phyloP scores from a whole-genome alignment of 75 land plant genomes.

The Pinus taeda region DNA sequence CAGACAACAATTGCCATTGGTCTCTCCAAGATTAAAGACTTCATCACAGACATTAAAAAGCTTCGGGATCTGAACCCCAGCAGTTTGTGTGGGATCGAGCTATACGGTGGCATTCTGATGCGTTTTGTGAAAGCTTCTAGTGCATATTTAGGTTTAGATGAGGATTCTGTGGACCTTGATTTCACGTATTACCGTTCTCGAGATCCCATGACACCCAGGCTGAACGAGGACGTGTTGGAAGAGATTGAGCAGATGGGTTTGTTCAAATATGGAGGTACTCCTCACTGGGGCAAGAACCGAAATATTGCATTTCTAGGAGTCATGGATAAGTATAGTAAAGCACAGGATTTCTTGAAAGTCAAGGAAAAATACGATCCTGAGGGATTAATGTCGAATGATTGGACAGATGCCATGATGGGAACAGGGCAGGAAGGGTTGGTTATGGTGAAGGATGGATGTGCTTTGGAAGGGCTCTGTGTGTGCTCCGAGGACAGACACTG shows the following conservation, averaged over 20 bases:
- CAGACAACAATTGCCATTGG: constrained; percentile 49
- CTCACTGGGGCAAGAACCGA: constrained; percentile 92
- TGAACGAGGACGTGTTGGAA: constrained; percentile 61
- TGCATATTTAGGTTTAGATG: constrained; percentile 63
- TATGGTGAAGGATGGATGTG: constrained; percentile 48
- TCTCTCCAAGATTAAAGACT: constrained; percentile 32
- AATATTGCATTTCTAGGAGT: constrained; percentile 41
- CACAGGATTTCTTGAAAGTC: constrained; percentile 37
- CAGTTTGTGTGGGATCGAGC: constrained; percentile 48
- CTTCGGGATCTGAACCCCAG: constrained; percentile 39
- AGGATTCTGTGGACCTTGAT: constrained; percentile 60
- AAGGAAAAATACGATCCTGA: constrained; percentile 50
- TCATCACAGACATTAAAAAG: constrained; percentile 57
- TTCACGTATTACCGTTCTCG: constrained; percentile 59
- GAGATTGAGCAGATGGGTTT: constrained; percentile 80
- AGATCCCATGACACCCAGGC: constrained; percentile 45
- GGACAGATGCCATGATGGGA: constrained; percentile 76
- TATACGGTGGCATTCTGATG: constrained; percentile 70
- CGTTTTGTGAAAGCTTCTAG: constrained; percentile 53
- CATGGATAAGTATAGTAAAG: constrained; percentile 44
- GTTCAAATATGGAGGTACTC: constrained; percentile 65
- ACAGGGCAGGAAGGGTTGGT: constrained; percentile 12
- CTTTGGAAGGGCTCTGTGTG: constrained; percentile 79
- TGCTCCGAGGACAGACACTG: constrained; percentile 72
- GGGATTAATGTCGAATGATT: constrained; percentile 62